These are phyloP conservation scores for Flaveria ramosissima DNA, from an alignment of 129 eudicot genomes.

Conservation along the genomic window DNA sequence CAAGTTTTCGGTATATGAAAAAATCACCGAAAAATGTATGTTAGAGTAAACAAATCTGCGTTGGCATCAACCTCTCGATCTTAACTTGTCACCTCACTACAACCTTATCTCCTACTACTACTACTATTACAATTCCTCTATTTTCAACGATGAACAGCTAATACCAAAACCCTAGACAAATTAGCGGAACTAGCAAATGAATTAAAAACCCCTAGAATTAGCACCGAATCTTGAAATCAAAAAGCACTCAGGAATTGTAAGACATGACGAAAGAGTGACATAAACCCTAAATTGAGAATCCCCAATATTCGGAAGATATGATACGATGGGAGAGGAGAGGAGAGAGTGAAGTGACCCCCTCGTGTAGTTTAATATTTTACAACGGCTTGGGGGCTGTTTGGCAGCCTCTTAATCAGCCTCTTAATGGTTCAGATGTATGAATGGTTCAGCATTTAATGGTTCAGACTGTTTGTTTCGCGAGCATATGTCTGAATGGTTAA, in stretches of 20 bases:
- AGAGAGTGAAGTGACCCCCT: too few species aligned
- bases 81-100: background rate
- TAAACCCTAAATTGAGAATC: background rate
- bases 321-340: too few species aligned
- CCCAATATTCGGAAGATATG: too few species aligned
- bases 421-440: too few species aligned
- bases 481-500: too few species aligned
- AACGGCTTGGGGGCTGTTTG: too few species aligned
- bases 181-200: background rate
- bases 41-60: slow-evolving; percentile 44
- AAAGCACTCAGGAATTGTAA: background rate
- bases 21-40: slow-evolving; percentile 3
- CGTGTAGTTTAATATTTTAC: too few species aligned
- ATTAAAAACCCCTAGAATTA: background rate
- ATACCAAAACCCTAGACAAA: slow-evolving; percentile 32
- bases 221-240: slow-evolving; percentile 7
- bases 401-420: too few species aligned
- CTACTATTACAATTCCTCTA: background rate
- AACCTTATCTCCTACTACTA: background rate
- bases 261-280: too few species aligned
- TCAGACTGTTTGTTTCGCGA: too few species aligned
- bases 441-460: too few species aligned
- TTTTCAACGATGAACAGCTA: slow-evolving; percentile 3
- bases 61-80: slow-evolving; percentile 44
- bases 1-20: background rate